Evolutionary conservation across 1,139 yeast species (phyloP), one percentile per base, ranked within the genome.

Genomic region (Suhomyces anneliseae): DNA sequence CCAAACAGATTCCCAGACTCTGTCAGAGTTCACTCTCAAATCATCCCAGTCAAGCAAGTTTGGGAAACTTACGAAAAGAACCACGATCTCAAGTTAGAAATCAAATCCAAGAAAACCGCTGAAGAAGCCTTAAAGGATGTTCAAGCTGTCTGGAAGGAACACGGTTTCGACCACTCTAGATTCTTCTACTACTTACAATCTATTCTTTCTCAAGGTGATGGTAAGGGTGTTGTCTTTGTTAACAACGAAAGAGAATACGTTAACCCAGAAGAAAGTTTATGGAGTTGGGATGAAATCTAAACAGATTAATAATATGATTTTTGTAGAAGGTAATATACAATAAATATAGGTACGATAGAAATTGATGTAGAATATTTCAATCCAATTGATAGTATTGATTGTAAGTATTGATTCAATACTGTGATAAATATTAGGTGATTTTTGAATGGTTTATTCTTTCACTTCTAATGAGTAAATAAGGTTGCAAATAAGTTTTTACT

Each of bases 261-360:
- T 46, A 82, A 82, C 59, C 87, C 87, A 1, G 71, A 70, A 19
- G 78, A 78, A 60, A 60, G 68, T 2, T 56, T 75, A 41, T 82
- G 83, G 78, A 74, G 73, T 55, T 82, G 86, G 85, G 68, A 61
- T 19, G 68, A 63, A 45, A 70, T 43, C 44, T 56, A 52, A 35
- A 36, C 11, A 4, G 24, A 19, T 19, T 19, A 19, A 19, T 19
- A 19, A 19, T 19, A 1, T 6, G 24, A 19, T 6, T 19, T 3
- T 19, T 6, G 24, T 19, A 19, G 24, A 3, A 19, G 24, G 6
- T 19, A 19, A 19, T 19, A 29, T 29, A 29, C n/a, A 11, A 29
- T 6, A 29, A 29, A 11, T 29, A 2, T 5, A 9, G 4, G 15
- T 14, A 9, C 7, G 9, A 29, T 4, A 9, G 32, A 9, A 29